phyloP scores from a whole-genome alignment of 768 basidiomycete species.

The Leccinum aurantiacum region DNA sequence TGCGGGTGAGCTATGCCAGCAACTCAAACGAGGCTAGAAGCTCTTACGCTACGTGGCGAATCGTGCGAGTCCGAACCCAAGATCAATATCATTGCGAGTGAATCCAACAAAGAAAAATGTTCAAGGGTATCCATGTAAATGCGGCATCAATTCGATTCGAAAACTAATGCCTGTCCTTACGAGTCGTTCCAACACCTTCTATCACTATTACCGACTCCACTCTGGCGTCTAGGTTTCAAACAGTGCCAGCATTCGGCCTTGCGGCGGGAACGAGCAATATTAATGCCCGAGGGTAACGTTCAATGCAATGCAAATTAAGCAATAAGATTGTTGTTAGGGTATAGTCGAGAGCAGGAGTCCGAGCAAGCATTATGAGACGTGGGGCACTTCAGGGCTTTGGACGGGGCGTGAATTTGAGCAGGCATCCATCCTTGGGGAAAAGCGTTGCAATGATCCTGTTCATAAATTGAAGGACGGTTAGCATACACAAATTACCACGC shows the following conservation, averaged over 20 bases:
- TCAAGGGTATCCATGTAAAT: neutral
- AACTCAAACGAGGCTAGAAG: too few relatives aligned
- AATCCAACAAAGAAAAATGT: neutral
- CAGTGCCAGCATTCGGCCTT: neutral
- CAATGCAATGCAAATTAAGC: conserved; percentile 15
- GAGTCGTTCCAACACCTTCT: neutral
- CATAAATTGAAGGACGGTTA: neutral
- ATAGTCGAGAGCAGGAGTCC: neutral
- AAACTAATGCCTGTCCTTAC: neutral
- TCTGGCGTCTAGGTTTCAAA: neutral
- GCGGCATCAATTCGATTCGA: neutral
- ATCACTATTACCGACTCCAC: neutral
- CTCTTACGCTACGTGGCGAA: too few relatives aligned
- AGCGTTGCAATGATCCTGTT: conserved; percentile 89
- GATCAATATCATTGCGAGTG: neutral
- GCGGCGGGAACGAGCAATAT: neutral
- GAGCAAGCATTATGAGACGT: neutral
- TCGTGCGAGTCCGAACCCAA: neutral
- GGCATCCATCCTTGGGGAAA: conserved; percentile 93
- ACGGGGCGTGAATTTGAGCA: conserved; percentile 74
- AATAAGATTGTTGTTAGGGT: conserved; percentile 13
- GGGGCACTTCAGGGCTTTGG: conserved; percentile 21
- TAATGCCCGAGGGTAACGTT: neutral
- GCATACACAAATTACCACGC: neutral
- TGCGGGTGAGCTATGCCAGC: too few relatives aligned